These are phyloP conservation scores for Wallacemonas sp. DNA, from an alignment of 208 protist species.

Conservation along the genomic window DNA sequence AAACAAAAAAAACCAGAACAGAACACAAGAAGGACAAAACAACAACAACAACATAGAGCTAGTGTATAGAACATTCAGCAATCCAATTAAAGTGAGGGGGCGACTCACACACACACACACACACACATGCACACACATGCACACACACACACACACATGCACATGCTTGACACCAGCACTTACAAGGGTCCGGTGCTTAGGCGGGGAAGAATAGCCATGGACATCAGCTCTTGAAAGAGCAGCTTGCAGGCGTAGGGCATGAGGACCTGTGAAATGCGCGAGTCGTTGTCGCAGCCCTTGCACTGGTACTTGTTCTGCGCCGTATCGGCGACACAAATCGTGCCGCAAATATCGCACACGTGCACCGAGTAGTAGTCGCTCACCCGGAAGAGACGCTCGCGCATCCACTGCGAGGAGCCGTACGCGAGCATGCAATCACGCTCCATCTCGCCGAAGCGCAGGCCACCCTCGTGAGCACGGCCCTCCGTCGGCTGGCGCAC, in stretches of 20 bases:
- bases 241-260: constrained; percentile 99
- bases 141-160: constrained; percentile 20
- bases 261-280: constrained; percentile 87
- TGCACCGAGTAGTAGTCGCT: constrained; percentile 97
- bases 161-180: constrained; percentile 12
- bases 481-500: constrained; percentile 99
- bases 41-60: no score
- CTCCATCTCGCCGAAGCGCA: constrained; percentile 99
- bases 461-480: constrained; percentile 96
- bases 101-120: background rate
- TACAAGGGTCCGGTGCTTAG: constrained; percentile 46
- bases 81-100: no score
- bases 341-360: constrained; percentile 94
- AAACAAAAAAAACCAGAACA: no score
- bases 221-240: constrained; percentile 99
- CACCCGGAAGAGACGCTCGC: constrained; percentile 97
- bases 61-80: no score
- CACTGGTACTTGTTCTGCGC: constrained; percentile 75
- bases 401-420: constrained; percentile 94
- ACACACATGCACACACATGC: background rate
- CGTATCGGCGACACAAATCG: constrained; percentile 72
- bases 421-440: constrained; percentile 99
- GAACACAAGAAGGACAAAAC: no score
- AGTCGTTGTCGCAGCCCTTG: constrained; percentile 97
- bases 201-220: constrained; percentile 95